Conservation (phyloP, 2,329 filamentous ascomycete genomes). For the Pseudogymnoascus sp. region DNA sequence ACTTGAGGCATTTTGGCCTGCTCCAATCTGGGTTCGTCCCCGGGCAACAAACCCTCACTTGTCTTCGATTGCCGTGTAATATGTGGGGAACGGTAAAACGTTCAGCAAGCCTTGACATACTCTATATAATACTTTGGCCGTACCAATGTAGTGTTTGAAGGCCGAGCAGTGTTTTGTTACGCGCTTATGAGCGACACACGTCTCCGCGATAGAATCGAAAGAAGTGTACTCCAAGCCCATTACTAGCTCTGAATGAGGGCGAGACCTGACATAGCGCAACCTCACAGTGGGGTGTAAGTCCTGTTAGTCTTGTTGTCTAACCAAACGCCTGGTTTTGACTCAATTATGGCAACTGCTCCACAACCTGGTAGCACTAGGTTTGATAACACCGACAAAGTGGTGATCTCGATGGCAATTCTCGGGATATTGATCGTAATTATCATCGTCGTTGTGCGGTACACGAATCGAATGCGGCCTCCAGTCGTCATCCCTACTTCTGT, state of each 20-base stretch:
- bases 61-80: neutral
- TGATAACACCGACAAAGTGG: neutral
- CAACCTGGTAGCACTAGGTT: neutral
- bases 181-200: neutral
- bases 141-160: neutral
- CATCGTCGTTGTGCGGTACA: neutral
- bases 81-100: neutral
- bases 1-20: slow-evolving; percentile 5
- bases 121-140: neutral
- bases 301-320: neutral
- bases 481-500: neutral
- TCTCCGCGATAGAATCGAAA: neutral
- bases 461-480: neutral
- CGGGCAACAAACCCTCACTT: neutral
- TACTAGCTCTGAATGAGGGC: neutral
- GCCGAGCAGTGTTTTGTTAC: neutral
- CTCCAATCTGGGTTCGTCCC: slow-evolving; percentile 1
- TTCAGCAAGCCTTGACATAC: neutral
- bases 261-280: neutral
- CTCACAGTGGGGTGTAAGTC: neutral
- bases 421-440: neutral
- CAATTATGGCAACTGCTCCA: neutral
- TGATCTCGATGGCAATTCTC: neutral
- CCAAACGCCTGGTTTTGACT: neutral
- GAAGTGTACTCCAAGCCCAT: neutral